Conservation (phyloP, 176 grass and related monocot genomes). For the Aegilops bicornis region DNA sequence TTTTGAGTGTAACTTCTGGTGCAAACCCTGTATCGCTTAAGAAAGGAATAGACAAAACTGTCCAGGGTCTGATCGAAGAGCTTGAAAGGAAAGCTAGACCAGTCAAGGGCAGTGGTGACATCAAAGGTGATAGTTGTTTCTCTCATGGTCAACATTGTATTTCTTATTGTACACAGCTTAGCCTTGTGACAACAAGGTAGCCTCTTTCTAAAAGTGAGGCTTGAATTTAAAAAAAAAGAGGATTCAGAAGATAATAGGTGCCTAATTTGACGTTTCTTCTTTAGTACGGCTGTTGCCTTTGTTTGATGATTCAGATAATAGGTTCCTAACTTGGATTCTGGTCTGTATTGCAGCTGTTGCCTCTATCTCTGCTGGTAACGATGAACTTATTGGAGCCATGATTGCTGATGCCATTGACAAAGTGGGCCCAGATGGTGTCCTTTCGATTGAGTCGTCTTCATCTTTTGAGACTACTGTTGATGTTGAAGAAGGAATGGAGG, state of each 20-base stretch:
- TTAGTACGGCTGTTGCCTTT: slow-evolving; percentile 52
- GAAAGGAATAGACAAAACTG: slow-evolving; percentile 95
- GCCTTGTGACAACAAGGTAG: background rate
- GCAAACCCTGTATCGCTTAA: slow-evolving; percentile 87
- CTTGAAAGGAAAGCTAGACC: slow-evolving; percentile 78
- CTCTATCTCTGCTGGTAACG: slow-evolving; percentile 85
- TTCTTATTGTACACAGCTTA: background rate
- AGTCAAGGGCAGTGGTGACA: slow-evolving; percentile 78
- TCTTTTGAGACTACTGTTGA: slow-evolving; percentile 94
- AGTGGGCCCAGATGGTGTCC: slow-evolving; percentile 86
- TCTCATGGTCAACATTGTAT: slow-evolving; percentile 1
- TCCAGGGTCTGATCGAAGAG: slow-evolving; percentile 66
- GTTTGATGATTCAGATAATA: background rate
- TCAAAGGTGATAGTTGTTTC: slow-evolving; percentile 55
- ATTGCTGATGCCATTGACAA: slow-evolving; percentile 95
- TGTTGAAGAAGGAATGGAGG: slow-evolving; percentile 99
- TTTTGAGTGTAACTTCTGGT: slow-evolving; percentile 82
- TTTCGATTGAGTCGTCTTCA: slow-evolving; percentile 90
- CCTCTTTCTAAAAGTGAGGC: background rate
- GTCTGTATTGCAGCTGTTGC: slow-evolving; percentile 62
- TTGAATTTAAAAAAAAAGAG: background rate
- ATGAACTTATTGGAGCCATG: slow-evolving; percentile 82
- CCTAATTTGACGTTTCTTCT: slow-evolving; percentile 12
- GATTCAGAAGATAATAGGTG: background rate
- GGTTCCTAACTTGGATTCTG: slow-evolving; percentile 28